Evolutionary conservation across 2,329 filamentous ascomycete genomes (phyloP).

Genomic region (Arthrobotrys sinensis): DNA sequence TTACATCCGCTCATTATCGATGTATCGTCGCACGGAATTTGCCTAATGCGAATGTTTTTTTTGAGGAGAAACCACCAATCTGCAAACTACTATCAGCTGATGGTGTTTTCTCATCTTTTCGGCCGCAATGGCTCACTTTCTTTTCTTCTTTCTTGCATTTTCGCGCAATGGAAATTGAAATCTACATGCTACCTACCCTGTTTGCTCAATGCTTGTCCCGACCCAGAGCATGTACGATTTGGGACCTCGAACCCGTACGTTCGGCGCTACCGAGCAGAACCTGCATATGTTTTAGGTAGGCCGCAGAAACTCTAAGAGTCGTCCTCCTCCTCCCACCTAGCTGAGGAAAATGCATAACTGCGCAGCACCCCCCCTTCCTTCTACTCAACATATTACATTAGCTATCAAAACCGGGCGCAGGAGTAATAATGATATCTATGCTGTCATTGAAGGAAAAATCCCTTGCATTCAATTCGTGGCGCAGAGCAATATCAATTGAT

Average conservation of each 20-base stretch:
- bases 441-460: constrained; percentile 50
- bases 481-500: constrained; percentile 35
- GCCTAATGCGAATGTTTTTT: constrained; percentile 33
- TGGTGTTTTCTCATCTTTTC: constrained; percentile 15
- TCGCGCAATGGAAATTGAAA: constrained; percentile 15
- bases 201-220: constrained; percentile 44
- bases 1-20: constrained; percentile 55
- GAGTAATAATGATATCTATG: constrained; percentile 52
- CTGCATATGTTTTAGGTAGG: constrained; percentile 46
- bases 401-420: constrained; percentile 22
- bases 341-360: constrained; percentile 56
- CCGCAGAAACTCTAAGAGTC: constrained; percentile 32
- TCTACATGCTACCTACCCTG: constrained; percentile 38
- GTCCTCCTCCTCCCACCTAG: constrained; percentile 24
- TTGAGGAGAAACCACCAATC: constrained; percentile 5
- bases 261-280: constrained; percentile 55
- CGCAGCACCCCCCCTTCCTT: constrained; percentile 42
- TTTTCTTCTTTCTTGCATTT: constrained; percentile 45
- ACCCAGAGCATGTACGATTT: constrained; percentile 35
- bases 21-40: constrained; percentile 57
- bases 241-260: constrained; percentile 45
- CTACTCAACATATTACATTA: constrained; percentile 30
- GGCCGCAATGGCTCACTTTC: constrained; percentile 35
- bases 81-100: constrained; percentile 43
- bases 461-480: constrained; percentile 52